Evolutionary conservation across 73 alveolate genomes (phyloP).

Genomic region (Chromera velia): DNA sequence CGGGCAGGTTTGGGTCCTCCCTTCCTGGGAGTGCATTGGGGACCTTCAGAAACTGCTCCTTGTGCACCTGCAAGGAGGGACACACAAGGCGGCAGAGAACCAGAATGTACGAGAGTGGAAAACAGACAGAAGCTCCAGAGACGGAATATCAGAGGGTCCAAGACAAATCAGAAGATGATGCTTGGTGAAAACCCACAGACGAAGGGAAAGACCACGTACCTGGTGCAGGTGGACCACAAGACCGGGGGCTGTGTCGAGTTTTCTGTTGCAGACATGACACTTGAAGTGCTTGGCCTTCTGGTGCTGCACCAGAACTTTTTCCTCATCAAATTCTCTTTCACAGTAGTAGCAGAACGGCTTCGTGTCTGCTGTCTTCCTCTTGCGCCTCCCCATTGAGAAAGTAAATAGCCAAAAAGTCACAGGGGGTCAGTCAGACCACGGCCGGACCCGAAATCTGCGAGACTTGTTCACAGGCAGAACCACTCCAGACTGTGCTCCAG

Average conservation of each 20-base stretch:
- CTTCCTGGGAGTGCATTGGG: conserved; percentile 97
- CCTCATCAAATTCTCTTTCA: conserved; percentile 91
- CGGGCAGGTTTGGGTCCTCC: conserved; percentile 85
- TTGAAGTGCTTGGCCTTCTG: conserved; percentile 95
- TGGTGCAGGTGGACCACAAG: conserved; percentile 67
- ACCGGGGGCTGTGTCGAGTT: conserved; percentile 92
- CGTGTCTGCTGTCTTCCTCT: conserved; percentile 6
- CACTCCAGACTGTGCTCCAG: too few species aligned
- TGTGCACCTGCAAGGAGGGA: conserved; percentile 59
- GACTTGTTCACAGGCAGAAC: too few species aligned
- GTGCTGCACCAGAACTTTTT: conserved; percentile 84
- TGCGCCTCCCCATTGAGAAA: not conserved
- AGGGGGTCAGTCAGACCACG: too few species aligned
- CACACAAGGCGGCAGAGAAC: not conserved
- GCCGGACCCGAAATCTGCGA: too few species aligned
- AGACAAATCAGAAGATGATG: not conserved
- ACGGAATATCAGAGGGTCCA: not conserved
- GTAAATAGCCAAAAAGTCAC: too few species aligned
- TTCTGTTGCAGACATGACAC: conserved; percentile 79
- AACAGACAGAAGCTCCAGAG: not conserved
- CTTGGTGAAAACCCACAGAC: conserved; percentile 6
- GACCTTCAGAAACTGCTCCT: conserved; percentile 71
- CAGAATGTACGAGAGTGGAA: not conserved
- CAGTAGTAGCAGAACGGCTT: conserved; percentile 97
- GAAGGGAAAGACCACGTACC: conserved; percentile 34